Percentiles rank a stretch among this genome's conserved stretches.
phyloP scores from a whole-genome alignment of 257 asterid species.

The Thymus quinquecostatus region DNA sequence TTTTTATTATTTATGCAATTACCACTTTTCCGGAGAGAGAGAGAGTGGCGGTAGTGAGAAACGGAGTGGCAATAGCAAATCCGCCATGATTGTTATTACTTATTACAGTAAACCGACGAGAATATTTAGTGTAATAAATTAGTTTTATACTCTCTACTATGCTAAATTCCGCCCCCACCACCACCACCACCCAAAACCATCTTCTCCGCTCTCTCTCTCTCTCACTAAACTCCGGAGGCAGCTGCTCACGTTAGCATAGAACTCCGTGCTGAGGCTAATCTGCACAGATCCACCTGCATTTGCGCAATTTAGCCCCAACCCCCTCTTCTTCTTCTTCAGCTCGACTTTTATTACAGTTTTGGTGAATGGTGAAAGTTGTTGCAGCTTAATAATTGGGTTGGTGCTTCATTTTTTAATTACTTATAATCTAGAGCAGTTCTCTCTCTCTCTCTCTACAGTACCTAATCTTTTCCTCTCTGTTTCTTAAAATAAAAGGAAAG shows the following conservation, averaged over 20 bases:
- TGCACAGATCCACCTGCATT: conserved; percentile 44
- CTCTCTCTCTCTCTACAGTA: conserved; percentile 15
- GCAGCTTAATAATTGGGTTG: conserved; percentile 42
- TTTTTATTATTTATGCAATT: too few relatives aligned
- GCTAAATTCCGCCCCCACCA: neutral
- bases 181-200: too few relatives aligned
- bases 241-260: conserved; percentile 16
- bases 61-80: conserved; percentile 26
- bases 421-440: conserved; percentile 13
- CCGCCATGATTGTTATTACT: neutral
- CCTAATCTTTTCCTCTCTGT: conserved; percentile 34
- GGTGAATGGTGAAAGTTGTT: conserved; percentile 9
- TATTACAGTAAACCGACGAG: conserved; percentile 2
- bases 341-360: neutral
- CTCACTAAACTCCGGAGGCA: neutral
- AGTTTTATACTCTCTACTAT: neutral
- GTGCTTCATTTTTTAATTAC: conserved; percentile 30
- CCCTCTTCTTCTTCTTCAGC: conserved; percentile 18
- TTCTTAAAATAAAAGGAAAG: conserved; percentile 21
- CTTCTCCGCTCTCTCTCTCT: too few relatives aligned
- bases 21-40: too few relatives aligned
- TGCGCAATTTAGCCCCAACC: conserved; percentile 40
- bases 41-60: conserved; percentile 8
- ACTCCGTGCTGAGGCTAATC: conserved; percentile 36
- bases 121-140: conserved; percentile 15